phyloP scores from a whole-genome alignment of 2,329 filamentous ascomycete species.

The Alternaria ethzedia region DNA sequence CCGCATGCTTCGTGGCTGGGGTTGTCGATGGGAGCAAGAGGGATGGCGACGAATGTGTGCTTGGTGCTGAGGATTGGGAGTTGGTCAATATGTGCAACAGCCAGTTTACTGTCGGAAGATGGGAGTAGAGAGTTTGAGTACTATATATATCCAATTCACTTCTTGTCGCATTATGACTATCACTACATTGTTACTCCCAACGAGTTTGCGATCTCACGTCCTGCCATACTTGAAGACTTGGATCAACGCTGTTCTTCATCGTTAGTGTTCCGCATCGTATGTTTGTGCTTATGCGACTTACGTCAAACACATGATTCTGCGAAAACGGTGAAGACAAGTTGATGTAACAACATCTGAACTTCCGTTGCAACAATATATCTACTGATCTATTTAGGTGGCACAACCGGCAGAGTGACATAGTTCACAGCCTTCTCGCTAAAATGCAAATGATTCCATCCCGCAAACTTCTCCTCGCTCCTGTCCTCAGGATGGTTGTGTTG shows the following conservation, averaged over 20 bases:
- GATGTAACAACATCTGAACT: too few species aligned
- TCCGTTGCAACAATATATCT: neutral
- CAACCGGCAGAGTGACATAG: conserved; percentile 61
- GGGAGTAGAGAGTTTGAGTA: conserved; percentile 13
- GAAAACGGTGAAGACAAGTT: neutral
- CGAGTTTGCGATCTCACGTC: neutral
- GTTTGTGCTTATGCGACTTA: neutral
- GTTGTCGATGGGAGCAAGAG: conserved; percentile 34
- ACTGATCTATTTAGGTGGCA: conserved; percentile 51
- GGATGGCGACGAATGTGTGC: conserved; percentile 27
- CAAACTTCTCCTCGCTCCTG: conserved; percentile 51
- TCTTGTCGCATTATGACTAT: neutral
- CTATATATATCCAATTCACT: neutral
- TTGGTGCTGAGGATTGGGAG: conserved; percentile 44
- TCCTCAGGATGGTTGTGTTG: conserved; percentile 60
- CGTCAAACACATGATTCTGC: neutral
- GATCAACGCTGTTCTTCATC: neutral
- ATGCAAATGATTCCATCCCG: conserved; percentile 61
- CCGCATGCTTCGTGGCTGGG: conserved; percentile 68
- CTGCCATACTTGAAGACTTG: neutral
- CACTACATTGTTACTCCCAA: neutral
- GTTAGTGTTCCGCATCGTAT: neutral
- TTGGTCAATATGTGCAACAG: conserved; percentile 45
- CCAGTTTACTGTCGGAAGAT: conserved; percentile 40
- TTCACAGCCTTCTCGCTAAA: conserved; percentile 59